A percentile compares a stretch with the other conserved stretches of the same genome.
phyloP scores from a whole-genome alignment of 495 filamentous ascomycete genomes.

The Penicillium cataractarum region DNA sequence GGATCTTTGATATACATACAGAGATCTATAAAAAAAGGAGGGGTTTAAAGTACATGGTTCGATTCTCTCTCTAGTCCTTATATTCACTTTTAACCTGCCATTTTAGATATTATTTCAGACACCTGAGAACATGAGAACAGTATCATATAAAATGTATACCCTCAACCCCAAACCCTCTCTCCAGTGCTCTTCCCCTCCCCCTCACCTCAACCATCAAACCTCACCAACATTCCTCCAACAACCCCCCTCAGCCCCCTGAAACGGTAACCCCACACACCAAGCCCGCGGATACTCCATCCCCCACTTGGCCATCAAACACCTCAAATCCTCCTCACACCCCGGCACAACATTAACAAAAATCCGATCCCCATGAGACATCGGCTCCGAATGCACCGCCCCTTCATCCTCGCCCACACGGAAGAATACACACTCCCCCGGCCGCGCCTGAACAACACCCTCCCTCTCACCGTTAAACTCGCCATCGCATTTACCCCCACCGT shows the following conservation, averaged over 20 bases:
- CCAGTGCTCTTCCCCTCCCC: neutral
- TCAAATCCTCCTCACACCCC: conserved; percentile 25
- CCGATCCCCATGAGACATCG: conserved; percentile 25
- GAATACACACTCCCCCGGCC: conserved; percentile 26
- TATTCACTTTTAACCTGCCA: neutral
- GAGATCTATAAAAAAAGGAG: too few species aligned
- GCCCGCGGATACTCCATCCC: conserved; percentile 35
- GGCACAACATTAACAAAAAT: conserved; percentile 36
- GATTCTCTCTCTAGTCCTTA: neutral
- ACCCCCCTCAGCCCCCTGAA: conserved; percentile 12
- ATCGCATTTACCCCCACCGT: neutral
- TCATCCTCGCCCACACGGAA: conserved; percentile 30
- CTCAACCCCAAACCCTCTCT: neutral
- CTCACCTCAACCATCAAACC: conserved; percentile 5
- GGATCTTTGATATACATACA: too few species aligned
- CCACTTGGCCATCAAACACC: conserved; percentile 28
- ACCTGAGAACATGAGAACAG: too few species aligned
- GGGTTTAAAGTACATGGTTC: neutral
- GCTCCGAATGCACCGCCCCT: conserved; percentile 31
- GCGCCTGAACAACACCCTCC: conserved; percentile 16
- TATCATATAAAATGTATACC: too few species aligned
- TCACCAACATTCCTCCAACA: conserved; percentile 21
- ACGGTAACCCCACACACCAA: conserved; percentile 30
- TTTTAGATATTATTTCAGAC: neutral
- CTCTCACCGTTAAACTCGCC: neutral